These are phyloP conservation scores for Elsinoe ampelina DNA, from an alignment of 2,329 filamentous ascomycete genomes.

Conservation along the genomic window DNA sequence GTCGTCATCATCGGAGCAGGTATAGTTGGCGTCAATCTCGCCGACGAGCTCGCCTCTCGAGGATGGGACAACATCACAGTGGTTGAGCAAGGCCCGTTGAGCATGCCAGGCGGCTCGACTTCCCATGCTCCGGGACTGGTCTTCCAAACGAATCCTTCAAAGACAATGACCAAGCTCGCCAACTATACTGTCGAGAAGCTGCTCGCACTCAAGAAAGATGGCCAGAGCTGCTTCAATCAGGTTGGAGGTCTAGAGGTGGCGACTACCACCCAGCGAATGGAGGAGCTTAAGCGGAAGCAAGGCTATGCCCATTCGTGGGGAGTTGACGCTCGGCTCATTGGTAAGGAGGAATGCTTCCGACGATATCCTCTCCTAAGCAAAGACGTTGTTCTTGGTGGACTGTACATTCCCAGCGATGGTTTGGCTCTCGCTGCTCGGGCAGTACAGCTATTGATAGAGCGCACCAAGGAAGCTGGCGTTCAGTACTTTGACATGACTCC, in stretches of 20 bases:
- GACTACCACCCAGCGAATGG: slow-evolving; percentile 48
- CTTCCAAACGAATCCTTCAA: slow-evolving; percentile 52
- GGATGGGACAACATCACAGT: slow-evolving; percentile 58
- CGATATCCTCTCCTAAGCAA: slow-evolving; percentile 48
- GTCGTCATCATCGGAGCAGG: slow-evolving; percentile 55
- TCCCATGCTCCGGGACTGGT: slow-evolving; percentile 57
- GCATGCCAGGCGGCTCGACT: slow-evolving; percentile 56
- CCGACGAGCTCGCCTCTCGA: slow-evolving; percentile 53
- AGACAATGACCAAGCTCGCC: slow-evolving; percentile 50
- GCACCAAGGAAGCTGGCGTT: slow-evolving; percentile 50
- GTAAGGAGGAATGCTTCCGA: slow-evolving; percentile 42
- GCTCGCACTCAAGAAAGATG: slow-evolving; percentile 41
- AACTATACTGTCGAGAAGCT: slow-evolving; percentile 55
- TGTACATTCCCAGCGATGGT: slow-evolving; percentile 53
- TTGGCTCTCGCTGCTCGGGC: slow-evolving; percentile 53
- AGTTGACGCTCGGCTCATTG: slow-evolving; percentile 46
- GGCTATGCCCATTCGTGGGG: slow-evolving; percentile 55
- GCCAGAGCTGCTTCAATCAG: slow-evolving; percentile 50
- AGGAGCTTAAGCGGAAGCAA: slow-evolving; percentile 54
- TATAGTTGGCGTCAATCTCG: slow-evolving; percentile 55
- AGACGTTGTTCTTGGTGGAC: slow-evolving; percentile 46
- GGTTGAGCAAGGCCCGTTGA: slow-evolving; percentile 53
- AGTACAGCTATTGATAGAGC: slow-evolving; percentile 51
- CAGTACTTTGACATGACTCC: slow-evolving; percentile 47
- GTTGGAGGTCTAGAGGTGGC: slow-evolving; percentile 55